Conservation (phyloP, 1,139 yeast species). For the Blastobotrys capitulatus region DNA sequence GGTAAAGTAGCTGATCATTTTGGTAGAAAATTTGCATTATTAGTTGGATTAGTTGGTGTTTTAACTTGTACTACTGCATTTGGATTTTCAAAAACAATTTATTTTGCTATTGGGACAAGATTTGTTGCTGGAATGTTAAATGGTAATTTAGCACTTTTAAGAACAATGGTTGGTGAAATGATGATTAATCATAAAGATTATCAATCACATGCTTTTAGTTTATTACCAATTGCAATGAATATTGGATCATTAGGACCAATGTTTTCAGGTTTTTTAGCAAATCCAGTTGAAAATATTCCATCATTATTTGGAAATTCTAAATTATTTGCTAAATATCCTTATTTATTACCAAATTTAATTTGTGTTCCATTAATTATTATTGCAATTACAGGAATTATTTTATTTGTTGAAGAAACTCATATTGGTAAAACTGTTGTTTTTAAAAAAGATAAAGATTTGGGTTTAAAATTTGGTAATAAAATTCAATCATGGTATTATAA, state of each 20-base stretch:
- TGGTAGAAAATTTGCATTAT: constrained; percentile 50
- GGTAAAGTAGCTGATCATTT: constrained; percentile 46
- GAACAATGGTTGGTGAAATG: constrained; percentile 57
- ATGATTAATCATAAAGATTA: constrained; percentile 46
- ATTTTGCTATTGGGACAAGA: constrained; percentile 48
- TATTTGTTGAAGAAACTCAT: constrained; percentile 58
- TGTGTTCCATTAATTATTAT: constrained; percentile 38
- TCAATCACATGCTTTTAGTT: constrained; percentile 55
- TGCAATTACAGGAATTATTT: constrained; percentile 39
- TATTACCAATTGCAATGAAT: constrained; percentile 53
- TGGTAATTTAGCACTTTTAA: constrained; percentile 54
- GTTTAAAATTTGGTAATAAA: constrained; percentile 28
- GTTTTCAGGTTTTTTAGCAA: constrained; percentile 33
- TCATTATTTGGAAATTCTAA: constrained; percentile 20
- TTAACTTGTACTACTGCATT: constrained; percentile 43
- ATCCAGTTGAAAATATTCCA: constrained; percentile 31
- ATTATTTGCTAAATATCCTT: constrained; percentile 44
- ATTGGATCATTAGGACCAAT: constrained; percentile 52
- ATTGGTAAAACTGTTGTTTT: constrained; percentile 37
- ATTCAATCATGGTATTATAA: constrained; percentile 11
- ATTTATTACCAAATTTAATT: constrained; percentile 53
- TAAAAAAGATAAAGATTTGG: constrained; percentile 48
- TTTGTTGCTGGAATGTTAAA: constrained; percentile 49
- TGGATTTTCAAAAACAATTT: constrained; percentile 48
- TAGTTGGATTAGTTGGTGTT: constrained; percentile 51